These are phyloP conservation scores for Psilocybe tampanensis DNA, from an alignment of 768 basidiomycete genomes.

Conservation along the genomic window DNA sequence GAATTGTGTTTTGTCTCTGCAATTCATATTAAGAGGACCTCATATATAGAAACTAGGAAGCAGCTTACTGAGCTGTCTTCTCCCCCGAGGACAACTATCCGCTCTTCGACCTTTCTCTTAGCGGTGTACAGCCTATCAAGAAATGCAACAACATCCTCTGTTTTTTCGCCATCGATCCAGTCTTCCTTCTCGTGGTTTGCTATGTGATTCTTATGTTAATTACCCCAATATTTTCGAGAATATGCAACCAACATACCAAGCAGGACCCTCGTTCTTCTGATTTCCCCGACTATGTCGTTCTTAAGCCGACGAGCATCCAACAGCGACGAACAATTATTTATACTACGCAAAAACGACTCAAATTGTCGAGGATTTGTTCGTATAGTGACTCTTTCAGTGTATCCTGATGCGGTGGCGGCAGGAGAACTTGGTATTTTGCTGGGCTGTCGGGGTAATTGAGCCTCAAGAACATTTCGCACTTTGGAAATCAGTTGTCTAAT, in stretches of 20 bases:
- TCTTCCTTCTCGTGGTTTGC: conserved; percentile 88
- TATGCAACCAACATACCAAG: conserved; percentile 54
- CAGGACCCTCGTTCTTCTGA: conserved; percentile 73
- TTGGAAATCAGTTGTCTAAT: conserved; percentile 82
- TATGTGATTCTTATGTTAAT: conserved; percentile 24
- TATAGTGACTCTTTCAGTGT: conserved; percentile 77
- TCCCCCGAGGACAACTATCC: conserved; percentile 82
- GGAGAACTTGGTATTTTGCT: conserved; percentile 40
- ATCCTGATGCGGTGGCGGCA: conserved; percentile 28
- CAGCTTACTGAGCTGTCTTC: conserved; percentile 57
- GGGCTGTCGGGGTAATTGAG: conserved; percentile 66
- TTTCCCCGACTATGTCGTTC: conserved; percentile 92
- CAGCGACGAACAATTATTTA: conserved; percentile 78
- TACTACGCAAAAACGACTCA: conserved; percentile 88
- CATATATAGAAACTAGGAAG: not conserved
- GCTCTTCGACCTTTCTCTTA: conserved; percentile 82
- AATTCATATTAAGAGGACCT: conserved; percentile 1
- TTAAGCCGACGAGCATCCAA: conserved; percentile 89
- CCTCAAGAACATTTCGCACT: conserved; percentile 82
- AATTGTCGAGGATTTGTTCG: conserved; percentile 83
- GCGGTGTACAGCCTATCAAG: conserved; percentile 88
- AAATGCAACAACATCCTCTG: conserved; percentile 85
- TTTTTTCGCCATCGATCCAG: conserved; percentile 85
- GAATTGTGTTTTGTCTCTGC: conserved; percentile 41
- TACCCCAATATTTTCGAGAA: not conserved